Conservation (phyloP, 768 basidiomycete species). For the Rhizopogon vesiculosus region DNA sequence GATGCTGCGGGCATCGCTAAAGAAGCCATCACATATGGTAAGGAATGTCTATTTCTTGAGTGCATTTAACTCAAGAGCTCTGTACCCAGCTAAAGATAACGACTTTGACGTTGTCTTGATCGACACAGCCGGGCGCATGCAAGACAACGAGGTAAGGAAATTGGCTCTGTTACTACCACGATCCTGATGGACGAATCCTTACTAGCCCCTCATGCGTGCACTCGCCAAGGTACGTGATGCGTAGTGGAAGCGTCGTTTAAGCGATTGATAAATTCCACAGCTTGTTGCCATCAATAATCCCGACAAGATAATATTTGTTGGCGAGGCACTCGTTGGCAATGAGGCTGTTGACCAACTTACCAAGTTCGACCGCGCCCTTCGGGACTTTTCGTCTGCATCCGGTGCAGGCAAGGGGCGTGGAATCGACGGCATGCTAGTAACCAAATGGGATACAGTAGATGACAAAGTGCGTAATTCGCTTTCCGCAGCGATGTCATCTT, state of each 20-base stretch:
- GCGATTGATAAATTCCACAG: conserved; percentile 30
- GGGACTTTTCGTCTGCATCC: conserved; percentile 82
- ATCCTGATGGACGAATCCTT: conserved; percentile 6
- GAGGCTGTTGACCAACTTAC: conserved; percentile 97
- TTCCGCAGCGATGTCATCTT: not conserved
- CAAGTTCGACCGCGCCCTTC: conserved; percentile 92
- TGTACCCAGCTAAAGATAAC: conserved; percentile 67
- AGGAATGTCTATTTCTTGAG: conserved; percentile 13
- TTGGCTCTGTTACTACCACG: not conserved
- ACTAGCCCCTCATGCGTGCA: conserved; percentile 91
- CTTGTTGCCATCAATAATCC: conserved; percentile 91
- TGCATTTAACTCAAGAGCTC: conserved; percentile 4
- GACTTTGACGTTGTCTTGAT: conserved; percentile 96
- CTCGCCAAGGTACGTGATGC: conserved; percentile 73
- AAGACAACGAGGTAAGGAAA: conserved; percentile 86
- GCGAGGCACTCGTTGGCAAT: conserved; percentile 96
- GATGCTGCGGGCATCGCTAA: conserved; percentile 98
- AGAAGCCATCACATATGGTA: conserved; percentile 90
- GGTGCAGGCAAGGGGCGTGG: conserved; percentile 68
- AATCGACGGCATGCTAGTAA: conserved; percentile 97
- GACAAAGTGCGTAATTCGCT: conserved; percentile 64
- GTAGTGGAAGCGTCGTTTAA: not conserved
- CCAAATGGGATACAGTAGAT: conserved; percentile 99
- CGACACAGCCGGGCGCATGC: conserved; percentile 98
- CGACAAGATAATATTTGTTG: conserved; percentile 97